Evolutionary conservation across 2,329 filamentous ascomycete species (phyloP), one percentile per base, ranked within the genome.

Genomic region (Sporothrix sp.): DNA sequence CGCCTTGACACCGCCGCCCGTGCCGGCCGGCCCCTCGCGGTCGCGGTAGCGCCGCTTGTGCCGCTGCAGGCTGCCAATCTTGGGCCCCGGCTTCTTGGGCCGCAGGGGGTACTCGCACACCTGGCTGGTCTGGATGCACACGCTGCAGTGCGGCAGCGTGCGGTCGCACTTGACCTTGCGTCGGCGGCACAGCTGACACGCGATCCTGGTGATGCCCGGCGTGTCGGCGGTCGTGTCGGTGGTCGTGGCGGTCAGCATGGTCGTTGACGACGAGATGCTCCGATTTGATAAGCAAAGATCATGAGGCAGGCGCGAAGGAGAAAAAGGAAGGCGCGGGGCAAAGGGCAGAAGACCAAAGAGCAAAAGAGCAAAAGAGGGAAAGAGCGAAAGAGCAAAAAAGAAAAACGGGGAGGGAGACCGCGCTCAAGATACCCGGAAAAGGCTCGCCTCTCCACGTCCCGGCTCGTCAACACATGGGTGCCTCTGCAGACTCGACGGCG

Each of bases 181-280:
- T 37, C 48, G 43, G 37, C 59, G 60, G 57, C 60, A 35, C 33
- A 53, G 6, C 28, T 56, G 23, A 54, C 60, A 51, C 13, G 50
- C 38, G 30, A 50, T 43, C 9, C 44, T 38, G 23, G 39, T 40
- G 14, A 32, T 10, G 28, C 28, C 32, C 18, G 27, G 42, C 9
- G 40, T 16, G 3, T 11, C 11, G 16, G 40, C 14, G 3, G 27
- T 5, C 40, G 30, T 28, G 27, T 32, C 40, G 3, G 3, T 43
- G 27, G 9, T 3, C 4, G 18, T 16, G 21, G 11, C 4, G 9
- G 38, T 13, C 14, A 10, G 35, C 21, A 37, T 3, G 7, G 10
- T 9, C 11, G 16, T 20, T 20, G 9, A 7, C 14, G n/a, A n/a
- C n/a, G n/a, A n/a, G n/a, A n/a, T n/a, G n/a, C n/a, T n/a, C n/a